These are phyloP conservation scores for Zygosaccharomyces pseudorouxii DNA, from an alignment of 805 yeast genomes.

Conservation along the genomic window DNA sequence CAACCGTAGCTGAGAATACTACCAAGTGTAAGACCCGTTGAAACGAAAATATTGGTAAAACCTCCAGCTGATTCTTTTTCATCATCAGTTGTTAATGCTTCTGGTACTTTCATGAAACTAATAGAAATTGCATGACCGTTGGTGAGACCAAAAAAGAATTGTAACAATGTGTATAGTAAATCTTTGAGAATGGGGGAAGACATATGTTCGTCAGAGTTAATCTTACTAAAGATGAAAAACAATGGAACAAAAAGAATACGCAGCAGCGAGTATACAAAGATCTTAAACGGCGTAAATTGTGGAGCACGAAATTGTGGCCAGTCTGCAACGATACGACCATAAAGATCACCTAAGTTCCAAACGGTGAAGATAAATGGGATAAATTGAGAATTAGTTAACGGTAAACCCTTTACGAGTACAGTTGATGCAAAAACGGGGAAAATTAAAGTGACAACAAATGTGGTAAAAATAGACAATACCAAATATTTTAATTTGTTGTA, in stretches of 20 bases:
- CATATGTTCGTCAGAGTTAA: slow-evolving; percentile 37
- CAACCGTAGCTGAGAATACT: slow-evolving; percentile 68
- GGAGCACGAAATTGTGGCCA: slow-evolving; percentile 23
- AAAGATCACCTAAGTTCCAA: slow-evolving; percentile 88
- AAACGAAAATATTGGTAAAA: slow-evolving; percentile 73
- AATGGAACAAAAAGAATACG: slow-evolving; percentile 65
- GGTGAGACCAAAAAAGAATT: slow-evolving; percentile 76
- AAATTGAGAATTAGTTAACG: slow-evolving; percentile 39
- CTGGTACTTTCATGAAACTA: slow-evolving; percentile 71
- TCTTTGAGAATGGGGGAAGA: slow-evolving; percentile 46
- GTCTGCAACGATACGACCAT: slow-evolving; percentile 69
- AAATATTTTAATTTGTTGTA: slow-evolving; percentile 61
- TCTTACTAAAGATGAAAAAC: slow-evolving; percentile 62
- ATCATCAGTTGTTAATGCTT: slow-evolving; percentile 51
- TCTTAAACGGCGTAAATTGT: slow-evolving; percentile 25
- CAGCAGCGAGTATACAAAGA: slow-evolving; percentile 51
- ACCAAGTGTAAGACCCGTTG: slow-evolving; percentile 75
- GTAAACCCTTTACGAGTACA: slow-evolving; percentile 44
- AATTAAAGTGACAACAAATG: slow-evolving; percentile 64
- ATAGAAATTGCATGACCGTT: slow-evolving; percentile 83
- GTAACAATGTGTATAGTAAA: slow-evolving; percentile 59
- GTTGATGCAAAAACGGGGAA: slow-evolving; percentile 89
- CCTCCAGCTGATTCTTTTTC: slow-evolving; percentile 95
- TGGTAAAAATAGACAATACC: slow-evolving; percentile 63
- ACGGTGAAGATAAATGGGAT: slow-evolving; percentile 74